Evolutionary conservation across 805 yeast genomes (phyloP).

Genomic region (Cyberlindnera lachancei): DNA sequence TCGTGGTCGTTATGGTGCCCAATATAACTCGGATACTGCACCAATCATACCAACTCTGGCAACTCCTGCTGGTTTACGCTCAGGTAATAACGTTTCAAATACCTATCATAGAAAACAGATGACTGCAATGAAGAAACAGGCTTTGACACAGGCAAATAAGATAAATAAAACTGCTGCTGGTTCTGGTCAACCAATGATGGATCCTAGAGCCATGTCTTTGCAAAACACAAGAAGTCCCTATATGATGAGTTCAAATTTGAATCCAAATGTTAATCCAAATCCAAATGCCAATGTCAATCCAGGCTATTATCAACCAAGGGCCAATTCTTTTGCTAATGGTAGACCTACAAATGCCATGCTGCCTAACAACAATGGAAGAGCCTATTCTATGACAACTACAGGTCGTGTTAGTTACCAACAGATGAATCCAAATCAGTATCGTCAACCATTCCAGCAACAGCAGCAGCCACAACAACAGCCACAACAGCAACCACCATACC

Average conservation of each 20-base stretch:
- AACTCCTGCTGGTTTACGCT: slow-evolving; percentile 21
- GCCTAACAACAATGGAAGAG: slow-evolving; percentile 11
- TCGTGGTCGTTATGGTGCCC: slow-evolving; percentile 57
- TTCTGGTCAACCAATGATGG: slow-evolving; percentile 7
- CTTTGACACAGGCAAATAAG: slow-evolving; percentile 37
- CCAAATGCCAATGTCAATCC: too few relatives aligned
- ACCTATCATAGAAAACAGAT: slow-evolving; percentile 63
- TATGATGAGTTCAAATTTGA: too few relatives aligned
- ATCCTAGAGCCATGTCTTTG: slow-evolving; percentile 41
- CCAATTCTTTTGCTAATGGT: slow-evolving; percentile 13
- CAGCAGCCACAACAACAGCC: slow-evolving; percentile 3
- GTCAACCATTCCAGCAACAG: slow-evolving; percentile 3
- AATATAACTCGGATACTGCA: slow-evolving; percentile 42
- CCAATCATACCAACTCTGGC: slow-evolving; percentile 71
- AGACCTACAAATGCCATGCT: slow-evolving; percentile 4
- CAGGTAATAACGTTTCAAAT: slow-evolving; percentile 34
- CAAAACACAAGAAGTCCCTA: slow-evolving; percentile 22
- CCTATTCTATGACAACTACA: slow-evolving; percentile 19
- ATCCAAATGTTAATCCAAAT: too few relatives aligned
- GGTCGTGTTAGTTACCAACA: too few relatives aligned
- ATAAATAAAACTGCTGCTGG: slow-evolving; percentile 10
- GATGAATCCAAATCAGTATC: slow-evolving; percentile 15
- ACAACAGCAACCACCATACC: slow-evolving; percentile 3
- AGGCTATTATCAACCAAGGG: too few relatives aligned
- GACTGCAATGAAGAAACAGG: slow-evolving; percentile 59